Conservation (phyloP, 352 stramenopile species). For the Globisporangium megalacanthum region DNA sequence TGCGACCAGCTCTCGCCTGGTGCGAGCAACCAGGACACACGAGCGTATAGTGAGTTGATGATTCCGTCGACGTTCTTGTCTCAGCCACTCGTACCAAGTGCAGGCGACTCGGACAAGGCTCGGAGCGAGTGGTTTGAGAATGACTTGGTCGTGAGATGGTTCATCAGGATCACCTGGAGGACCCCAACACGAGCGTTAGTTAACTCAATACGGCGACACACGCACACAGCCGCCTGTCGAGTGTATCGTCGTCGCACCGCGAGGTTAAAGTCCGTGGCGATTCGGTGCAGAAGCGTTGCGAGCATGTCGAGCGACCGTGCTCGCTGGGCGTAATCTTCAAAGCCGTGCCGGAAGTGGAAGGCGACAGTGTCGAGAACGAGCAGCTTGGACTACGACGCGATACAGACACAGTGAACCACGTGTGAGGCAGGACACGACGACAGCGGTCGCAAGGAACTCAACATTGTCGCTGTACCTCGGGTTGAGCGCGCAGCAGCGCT, state of each 20-base stretch:
- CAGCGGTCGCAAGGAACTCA: background rate
- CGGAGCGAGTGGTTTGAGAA: constrained; percentile 11
- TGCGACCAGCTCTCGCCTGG: constrained; percentile 70
- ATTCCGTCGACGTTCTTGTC: background rate
- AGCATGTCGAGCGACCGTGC: constrained; percentile 65
- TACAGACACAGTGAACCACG: background rate
- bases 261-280: constrained; percentile 51
- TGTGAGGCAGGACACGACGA: background rate
- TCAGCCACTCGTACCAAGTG: constrained; percentile 16
- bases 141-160: constrained; percentile 64
- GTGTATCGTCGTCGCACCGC: constrained; percentile 20
- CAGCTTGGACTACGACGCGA: constrained; percentile 57
- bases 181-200: no score
- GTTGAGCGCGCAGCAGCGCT: constrained; percentile 33
- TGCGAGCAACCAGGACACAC: background rate
- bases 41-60: background rate
- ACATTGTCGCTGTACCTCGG: constrained; percentile 20
- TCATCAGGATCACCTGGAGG: constrained; percentile 54
- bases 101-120: constrained; percentile 18
- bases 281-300: constrained; percentile 55
- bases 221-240: background rate
- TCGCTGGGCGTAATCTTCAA: constrained; percentile 67
- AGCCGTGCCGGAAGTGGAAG: constrained; percentile 91
- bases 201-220: background rate
- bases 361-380: constrained; percentile 92